These are phyloP conservation scores for Sporothrix curviconia DNA, from an alignment of 2,329 filamentous ascomycete genomes.

Conservation along the genomic window DNA sequence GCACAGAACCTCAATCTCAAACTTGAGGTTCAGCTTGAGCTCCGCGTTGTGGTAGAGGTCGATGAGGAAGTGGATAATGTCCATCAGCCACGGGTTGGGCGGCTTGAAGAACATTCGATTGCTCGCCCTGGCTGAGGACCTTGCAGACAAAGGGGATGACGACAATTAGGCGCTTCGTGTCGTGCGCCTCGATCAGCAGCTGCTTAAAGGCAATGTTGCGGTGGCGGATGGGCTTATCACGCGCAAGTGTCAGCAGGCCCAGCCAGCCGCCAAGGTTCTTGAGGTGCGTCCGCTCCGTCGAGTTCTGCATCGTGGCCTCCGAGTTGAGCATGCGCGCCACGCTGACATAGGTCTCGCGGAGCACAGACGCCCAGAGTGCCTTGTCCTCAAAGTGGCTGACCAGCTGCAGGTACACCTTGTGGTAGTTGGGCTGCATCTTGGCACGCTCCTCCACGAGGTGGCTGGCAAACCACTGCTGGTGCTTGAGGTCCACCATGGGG, in stretches of 20 bases:
- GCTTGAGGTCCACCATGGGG: constrained; percentile 67
- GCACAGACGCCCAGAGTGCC: constrained; percentile 76
- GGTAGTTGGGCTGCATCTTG: constrained; percentile 96
- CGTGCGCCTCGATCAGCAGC: constrained; percentile 84
- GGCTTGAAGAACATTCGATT: constrained; percentile 86
- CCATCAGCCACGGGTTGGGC: constrained; percentile 97
- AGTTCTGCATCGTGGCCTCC: constrained; percentile 75
- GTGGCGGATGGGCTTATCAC: constrained; percentile 92
- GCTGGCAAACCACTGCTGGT: constrained; percentile 93
- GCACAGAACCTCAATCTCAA: constrained; percentile 96
- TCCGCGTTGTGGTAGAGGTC: constrained; percentile 92
- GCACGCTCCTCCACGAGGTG: constrained; percentile 94
- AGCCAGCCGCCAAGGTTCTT: constrained; percentile 95
- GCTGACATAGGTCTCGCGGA: constrained; percentile 86
- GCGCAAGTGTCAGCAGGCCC: constrained; percentile 83
- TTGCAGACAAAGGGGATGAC: constrained; percentile 98
- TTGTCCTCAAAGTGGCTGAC: constrained; percentile 76
- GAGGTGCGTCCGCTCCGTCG: constrained; percentile 76
- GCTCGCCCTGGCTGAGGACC: constrained; percentile 75
- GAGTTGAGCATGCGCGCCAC: constrained; percentile 83
- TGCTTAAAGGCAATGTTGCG: constrained; percentile 97
- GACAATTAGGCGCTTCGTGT: constrained; percentile 82
- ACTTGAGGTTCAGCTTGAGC: constrained; percentile 93
- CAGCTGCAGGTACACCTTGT: constrained; percentile 84
- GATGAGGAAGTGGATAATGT: constrained; percentile 83